phyloP scores from a whole-genome alignment of 2,329 filamentous ascomycete species.

The Ophiocordyceps camponoti-floridani region DNA sequence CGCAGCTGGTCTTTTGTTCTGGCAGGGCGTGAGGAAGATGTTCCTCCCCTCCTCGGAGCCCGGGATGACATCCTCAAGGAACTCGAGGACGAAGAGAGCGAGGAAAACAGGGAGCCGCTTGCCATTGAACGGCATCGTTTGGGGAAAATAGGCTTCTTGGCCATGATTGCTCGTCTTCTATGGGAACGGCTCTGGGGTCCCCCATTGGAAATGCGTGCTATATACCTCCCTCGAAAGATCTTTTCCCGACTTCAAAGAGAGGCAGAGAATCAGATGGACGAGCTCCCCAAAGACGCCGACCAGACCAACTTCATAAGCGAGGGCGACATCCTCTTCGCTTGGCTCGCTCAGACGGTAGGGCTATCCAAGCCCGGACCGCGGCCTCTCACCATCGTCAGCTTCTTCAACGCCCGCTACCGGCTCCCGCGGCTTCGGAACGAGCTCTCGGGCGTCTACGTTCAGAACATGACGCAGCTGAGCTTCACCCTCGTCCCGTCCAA shows the following conservation, averaged over 20 bases:
- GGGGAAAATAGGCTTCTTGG: background rate
- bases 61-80: slow-evolving; percentile 2
- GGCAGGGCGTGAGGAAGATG: slow-evolving; percentile 20
- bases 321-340: slow-evolving; percentile 25
- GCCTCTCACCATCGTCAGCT: slow-evolving; percentile 8
- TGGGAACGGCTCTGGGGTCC: background rate
- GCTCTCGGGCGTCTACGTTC: slow-evolving; percentile 8
- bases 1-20: slow-evolving; percentile 26
- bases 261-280: background rate
- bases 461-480: slow-evolving; percentile 7
- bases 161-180: background rate
- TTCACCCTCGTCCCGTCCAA: background rate
- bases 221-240: background rate
- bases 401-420: slow-evolving; percentile 10
- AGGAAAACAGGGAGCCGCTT: background rate
- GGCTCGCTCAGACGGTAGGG: slow-evolving; percentile 13
- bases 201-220: background rate
- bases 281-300: background rate
- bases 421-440: slow-evolving; percentile 5
- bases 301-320: slow-evolving; percentile 22
- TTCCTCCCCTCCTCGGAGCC: slow-evolving; percentile 16
- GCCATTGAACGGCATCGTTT: background rate
- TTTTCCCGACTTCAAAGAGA: background rate
- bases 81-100: background rate
- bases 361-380: slow-evolving; percentile 3